Evolutionary conservation across 176 grass and related monocot species (phyloP).

Genomic region (Cymbopogon citratus): DNA sequence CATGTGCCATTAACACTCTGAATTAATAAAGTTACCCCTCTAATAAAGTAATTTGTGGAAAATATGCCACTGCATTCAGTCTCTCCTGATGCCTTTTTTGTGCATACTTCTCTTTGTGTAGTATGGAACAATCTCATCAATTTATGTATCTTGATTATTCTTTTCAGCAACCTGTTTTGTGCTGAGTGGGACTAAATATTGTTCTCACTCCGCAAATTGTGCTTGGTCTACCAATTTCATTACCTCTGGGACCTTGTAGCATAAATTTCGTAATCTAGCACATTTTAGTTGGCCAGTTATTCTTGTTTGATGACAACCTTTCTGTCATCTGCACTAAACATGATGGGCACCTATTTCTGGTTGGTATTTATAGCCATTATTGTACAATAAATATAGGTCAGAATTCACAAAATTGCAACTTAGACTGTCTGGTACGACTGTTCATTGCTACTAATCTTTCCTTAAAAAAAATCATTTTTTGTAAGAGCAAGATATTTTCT

Average conservation of each 20-base stretch:
- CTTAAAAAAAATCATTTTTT: constrained; percentile 4
- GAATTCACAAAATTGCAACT: neutral
- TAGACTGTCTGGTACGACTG: neutral
- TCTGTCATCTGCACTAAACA: neutral
- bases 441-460: neutral
- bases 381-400: neutral
- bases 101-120: neutral
- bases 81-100: neutral
- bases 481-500: neutral
- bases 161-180: constrained; percentile 1
- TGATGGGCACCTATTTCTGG: neutral
- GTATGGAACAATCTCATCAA: neutral
- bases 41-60: neutral
- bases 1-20: neutral
- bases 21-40: neutral
- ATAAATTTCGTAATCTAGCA: neutral
- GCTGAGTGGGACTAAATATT: neutral
- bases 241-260: neutral
- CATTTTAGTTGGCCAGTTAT: neutral
- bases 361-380: neutral
- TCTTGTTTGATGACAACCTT: neutral
- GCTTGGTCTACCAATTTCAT: neutral
- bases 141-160: neutral
- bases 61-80: neutral
- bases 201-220: too few species aligned